Evolutionary conservation across 2,329 filamentous ascomycete genomes (phyloP).

Genomic region (Thermomyces lanuginosus): DNA sequence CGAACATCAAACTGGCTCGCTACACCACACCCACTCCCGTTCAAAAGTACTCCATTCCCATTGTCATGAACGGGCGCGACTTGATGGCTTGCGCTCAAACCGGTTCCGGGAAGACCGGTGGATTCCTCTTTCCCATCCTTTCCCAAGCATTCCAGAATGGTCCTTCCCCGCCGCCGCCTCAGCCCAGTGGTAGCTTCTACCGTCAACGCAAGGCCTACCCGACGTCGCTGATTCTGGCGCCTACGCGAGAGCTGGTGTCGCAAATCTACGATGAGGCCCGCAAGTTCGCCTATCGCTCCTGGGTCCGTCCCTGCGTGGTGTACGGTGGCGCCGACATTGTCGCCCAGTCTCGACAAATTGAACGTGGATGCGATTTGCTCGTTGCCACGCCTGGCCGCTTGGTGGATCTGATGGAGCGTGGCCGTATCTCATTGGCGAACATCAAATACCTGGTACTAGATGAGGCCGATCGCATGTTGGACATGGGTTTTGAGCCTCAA

Average conservation of each 20-base stretch:
- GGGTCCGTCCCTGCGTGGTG: conserved; percentile 95
- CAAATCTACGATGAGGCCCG: conserved; percentile 96
- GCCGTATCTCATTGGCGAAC: conserved; percentile 90
- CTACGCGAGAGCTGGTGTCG: conserved; percentile 94
- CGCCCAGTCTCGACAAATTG: conserved; percentile 93
- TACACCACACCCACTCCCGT: conserved; percentile 96
- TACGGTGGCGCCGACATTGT: conserved; percentile 99
- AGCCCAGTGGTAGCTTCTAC: conserved; percentile 49
- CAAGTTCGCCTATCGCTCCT: conserved; percentile 97
- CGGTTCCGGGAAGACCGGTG: conserved; percentile 98
- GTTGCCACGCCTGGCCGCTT: conserved; percentile 95
- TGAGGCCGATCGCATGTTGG: conserved; percentile 98
- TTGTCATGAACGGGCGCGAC: conserved; percentile 94
- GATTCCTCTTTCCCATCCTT: conserved; percentile 96
- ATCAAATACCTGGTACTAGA: conserved; percentile 99
- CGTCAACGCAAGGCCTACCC: conserved; percentile 97
- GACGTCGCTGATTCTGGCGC: conserved; percentile 86
- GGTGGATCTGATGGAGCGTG: conserved; percentile 95
- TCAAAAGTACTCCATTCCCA: conserved; percentile 98
- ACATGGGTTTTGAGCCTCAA: conserved; percentile 99
- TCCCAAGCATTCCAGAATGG: conserved; percentile 93
- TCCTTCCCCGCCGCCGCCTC: conserved; percentile 52
- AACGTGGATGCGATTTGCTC: conserved; percentile 90
- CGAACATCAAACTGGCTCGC: conserved; percentile 82
- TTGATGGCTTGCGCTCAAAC: conserved; percentile 99